Percentiles rank a stretch among this genome's conserved stretches.
Evolutionary conservation across 73 alveolate genomes (phyloP).

Genomic region (Blepharisma japonicum): DNA sequence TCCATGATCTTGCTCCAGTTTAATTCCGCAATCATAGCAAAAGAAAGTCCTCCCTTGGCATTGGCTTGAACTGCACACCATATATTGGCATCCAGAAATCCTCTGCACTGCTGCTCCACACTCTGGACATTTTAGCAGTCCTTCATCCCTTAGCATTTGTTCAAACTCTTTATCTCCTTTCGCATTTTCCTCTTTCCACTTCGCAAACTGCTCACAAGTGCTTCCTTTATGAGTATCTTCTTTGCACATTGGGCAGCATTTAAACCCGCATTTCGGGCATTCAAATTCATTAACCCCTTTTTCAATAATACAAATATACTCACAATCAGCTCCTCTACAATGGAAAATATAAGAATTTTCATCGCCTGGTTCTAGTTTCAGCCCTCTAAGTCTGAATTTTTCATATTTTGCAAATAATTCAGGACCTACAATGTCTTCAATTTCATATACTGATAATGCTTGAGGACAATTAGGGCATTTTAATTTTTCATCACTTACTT

Average conservation of each 20-base stretch:
- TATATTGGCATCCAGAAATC: conserved; percentile 25
- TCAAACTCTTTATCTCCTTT: conserved; percentile 18
- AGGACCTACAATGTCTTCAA: conserved; percentile 21
- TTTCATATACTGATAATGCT: conserved; percentile 18
- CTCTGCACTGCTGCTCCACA: conserved; percentile 22
- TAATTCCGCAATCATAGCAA: conserved; percentile 14
- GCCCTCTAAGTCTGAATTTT: conserved; percentile 5
- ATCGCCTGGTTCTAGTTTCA: neutral
- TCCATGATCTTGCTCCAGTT: conserved; percentile 14
- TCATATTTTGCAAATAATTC: conserved; percentile 22
- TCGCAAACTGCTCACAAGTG: conserved; percentile 12
- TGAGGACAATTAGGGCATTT: conserved; percentile 31
- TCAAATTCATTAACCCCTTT: conserved; percentile 7
- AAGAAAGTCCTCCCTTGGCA: conserved; percentile 29
- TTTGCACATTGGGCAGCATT: conserved; percentile 27
- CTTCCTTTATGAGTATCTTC: conserved; percentile 21
- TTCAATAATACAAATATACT: conserved; percentile 14
- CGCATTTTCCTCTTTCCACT: conserved; percentile 19
- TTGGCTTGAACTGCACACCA: conserved; percentile 5
- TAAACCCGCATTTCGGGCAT: neutral
- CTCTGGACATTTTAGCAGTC: conserved; percentile 25
- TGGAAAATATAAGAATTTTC: neutral
- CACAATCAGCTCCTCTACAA: conserved; percentile 25
- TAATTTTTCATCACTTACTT: conserved; percentile 24
- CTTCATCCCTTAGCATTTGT: conserved; percentile 15